Evolutionary conservation across 2,329 filamentous ascomycete genomes (phyloP).

Genomic region (Pseudocercospora cruenta): DNA sequence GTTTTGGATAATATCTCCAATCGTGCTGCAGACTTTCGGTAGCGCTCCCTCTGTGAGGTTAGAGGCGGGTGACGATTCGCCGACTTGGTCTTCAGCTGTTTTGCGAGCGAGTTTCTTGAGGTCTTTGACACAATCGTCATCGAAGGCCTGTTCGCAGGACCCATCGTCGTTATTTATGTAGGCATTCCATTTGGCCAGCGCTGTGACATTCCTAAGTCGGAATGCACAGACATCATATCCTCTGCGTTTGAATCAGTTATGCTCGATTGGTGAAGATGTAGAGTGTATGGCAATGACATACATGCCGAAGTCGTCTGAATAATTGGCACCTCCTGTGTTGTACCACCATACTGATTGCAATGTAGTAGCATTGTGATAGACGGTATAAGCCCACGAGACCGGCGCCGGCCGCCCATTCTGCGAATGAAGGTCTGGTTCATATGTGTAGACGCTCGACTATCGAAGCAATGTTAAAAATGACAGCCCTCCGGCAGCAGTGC

Average conservation of each 20-base stretch:
- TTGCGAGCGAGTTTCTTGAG: neutral
- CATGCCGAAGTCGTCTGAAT: constrained; percentile 1
- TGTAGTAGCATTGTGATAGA: neutral
- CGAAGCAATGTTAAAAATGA: neutral
- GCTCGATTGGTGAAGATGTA: neutral
- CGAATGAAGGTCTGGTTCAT: neutral
- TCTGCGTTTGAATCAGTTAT: neutral
- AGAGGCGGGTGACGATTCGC: neutral
- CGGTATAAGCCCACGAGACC: neutral
- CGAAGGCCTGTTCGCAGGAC: neutral
- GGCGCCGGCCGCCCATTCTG: neutral
- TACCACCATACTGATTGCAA: constrained; percentile 2
- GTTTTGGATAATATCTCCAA: neutral
- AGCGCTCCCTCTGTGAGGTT: neutral
- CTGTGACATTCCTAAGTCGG: neutral
- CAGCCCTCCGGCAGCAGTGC: neutral
- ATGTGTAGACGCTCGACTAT: neutral
- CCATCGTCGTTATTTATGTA: neutral
- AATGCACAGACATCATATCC: constrained; percentile 13
- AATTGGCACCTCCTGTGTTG: constrained; percentile 2
- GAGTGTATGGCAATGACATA: neutral
- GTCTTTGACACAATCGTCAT: neutral
- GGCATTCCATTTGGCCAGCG: neutral
- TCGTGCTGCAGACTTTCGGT: neutral
- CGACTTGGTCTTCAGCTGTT: neutral